These are phyloP conservation scores for Pilaira anomala DNA, from an alignment of 192 early-diverging fungal genomes.

Conservation along the genomic window DNA sequence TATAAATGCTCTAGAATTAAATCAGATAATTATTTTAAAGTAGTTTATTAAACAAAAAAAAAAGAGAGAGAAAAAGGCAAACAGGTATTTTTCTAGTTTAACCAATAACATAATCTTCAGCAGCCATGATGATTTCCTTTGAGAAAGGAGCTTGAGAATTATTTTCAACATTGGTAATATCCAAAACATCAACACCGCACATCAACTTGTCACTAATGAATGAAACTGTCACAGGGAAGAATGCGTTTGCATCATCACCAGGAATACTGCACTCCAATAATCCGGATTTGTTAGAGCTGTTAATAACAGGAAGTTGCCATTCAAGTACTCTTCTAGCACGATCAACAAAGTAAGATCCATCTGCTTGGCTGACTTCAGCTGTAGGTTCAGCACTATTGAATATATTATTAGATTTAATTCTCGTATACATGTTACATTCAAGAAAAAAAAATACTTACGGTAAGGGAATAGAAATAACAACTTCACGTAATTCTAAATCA, in stretches of 20 bases:
- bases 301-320: conserved; percentile 85
- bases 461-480: conserved; percentile 86
- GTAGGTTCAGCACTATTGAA: conserved; percentile 4
- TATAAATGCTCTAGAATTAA: too few relatives aligned
- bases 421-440: not conserved
- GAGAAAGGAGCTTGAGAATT: conserved; percentile 68
- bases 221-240: conserved; percentile 84
- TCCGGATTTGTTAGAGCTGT: conserved; percentile 71
- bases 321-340: conserved; percentile 65
- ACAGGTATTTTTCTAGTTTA: too few relatives aligned
- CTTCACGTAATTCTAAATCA: conserved; percentile 78
- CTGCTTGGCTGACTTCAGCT: conserved; percentile 76
- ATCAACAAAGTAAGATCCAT: conserved; percentile 81
- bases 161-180: conserved; percentile 51
- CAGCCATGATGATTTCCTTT: conserved; percentile 63
- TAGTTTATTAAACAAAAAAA: too few relatives aligned
- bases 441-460: conserved; percentile 50
- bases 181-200: conserved; percentile 71
- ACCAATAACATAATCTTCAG: conserved; percentile 82
- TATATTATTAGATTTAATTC: not conserved
- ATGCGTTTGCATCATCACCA: conserved; percentile 71
- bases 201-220: conserved; percentile 71
- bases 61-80: too few relatives aligned
- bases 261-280: conserved; percentile 81
- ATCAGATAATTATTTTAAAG: too few relatives aligned